Evolutionary conservation across 2,329 filamentous ascomycete species (phyloP).

Genomic region (Cercospora canescens): DNA sequence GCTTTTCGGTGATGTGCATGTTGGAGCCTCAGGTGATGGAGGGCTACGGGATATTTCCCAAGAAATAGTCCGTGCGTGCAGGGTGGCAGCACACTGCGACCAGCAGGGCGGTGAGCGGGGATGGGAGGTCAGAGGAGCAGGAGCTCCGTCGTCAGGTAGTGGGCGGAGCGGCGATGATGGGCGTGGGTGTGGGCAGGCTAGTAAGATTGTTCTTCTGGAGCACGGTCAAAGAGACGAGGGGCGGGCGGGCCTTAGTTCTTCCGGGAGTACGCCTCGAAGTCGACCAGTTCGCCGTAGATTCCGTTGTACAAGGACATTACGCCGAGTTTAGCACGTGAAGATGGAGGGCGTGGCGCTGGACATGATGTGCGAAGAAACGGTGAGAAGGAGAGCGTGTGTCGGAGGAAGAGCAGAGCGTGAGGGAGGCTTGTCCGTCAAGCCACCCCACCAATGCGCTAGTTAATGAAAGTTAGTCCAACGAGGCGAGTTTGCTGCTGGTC

Average conservation of each 20-base stretch:
- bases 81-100: not conserved
- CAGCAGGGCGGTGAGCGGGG: not conserved
- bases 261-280: constrained; percentile 33
- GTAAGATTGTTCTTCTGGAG: constrained; percentile 15
- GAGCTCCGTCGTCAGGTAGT: not conserved
- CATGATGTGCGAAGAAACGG: constrained; percentile 2
- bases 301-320: constrained; percentile 38
- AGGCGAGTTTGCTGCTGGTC: not conserved
- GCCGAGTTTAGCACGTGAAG: constrained; percentile 7
- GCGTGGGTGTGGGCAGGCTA: not conserved
- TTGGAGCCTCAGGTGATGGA: not conserved
- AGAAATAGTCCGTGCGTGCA: not conserved
- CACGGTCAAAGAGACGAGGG: constrained; percentile 8
- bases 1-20: constrained; percentile 96
- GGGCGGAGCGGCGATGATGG: not conserved
- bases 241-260: constrained; percentile 12
- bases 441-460: constrained; percentile 3
- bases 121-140: not conserved
- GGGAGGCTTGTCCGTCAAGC: not conserved
- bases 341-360: not conserved
- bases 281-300: constrained; percentile 32
- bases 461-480: not conserved
- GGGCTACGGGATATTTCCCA: not conserved
- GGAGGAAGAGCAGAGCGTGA: not conserved
- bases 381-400: not conserved